Evolutionary conservation across 2,329 filamentous ascomycete genomes (phyloP), one percentile per base, ranked within the genome.

Genomic region (Rutstroemia sydowiana): DNA sequence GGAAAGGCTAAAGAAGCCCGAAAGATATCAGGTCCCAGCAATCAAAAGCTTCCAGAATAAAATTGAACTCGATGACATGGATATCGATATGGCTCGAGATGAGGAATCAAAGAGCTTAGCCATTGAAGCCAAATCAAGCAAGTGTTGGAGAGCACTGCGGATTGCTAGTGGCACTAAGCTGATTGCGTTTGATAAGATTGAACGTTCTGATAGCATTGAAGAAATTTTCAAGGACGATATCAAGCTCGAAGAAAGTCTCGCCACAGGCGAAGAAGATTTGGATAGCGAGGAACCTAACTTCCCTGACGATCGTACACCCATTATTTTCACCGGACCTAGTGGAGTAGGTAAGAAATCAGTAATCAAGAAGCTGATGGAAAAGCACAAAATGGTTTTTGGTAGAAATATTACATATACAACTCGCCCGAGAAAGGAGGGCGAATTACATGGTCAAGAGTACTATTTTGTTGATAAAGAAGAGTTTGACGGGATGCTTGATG

Each of bases 81-180:
- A 96, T 66, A 81, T 95, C 48, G 87, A 90, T 18, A 89, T 92
- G 77, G 85, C 88, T 9, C 81, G 72, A 37, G 76, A 82, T 69
- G 60, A 77, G 72, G 71, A 79, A 68, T 70, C 77, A 52, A 76
- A 79, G 47, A 79, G 77, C 58, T 70, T 72, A 0, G 75, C 80
- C 18, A 68, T 82, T 7, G 86, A 87, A 57, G 78, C 83, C 51
- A 95, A 95, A 67, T 82, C 85, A 18, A 95, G 89, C 72, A 92
- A 95, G 68, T 86, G 83, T 52, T 98, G 93, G 93, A 81, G 91
- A 60, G 88, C 89, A 5, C 73, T 98, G 57, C 82, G 93, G 48
- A 79, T 95, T 57, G 87, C 89, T 9, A 83, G 86, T 51, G 82
- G 81, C 58, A 82, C 76, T 52, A 86, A 85, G 61, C 77, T 97